These are phyloP conservation scores for Monascus ruber DNA, from an alignment of 2,329 filamentous ascomycete genomes.

Conservation along the genomic window DNA sequence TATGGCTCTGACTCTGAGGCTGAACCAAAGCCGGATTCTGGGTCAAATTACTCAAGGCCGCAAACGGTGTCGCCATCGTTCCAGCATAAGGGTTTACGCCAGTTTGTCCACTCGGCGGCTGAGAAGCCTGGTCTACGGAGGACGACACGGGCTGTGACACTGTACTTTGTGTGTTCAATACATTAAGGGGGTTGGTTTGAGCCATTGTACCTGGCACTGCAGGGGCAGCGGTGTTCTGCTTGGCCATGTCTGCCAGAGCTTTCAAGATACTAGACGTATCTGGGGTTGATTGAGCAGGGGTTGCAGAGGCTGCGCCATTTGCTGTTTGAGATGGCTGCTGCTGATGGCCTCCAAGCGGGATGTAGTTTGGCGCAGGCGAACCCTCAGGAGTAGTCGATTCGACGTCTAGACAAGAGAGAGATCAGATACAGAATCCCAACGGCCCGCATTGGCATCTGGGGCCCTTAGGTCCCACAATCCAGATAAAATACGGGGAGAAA, in stretches of 20 bases:
- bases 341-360: conserved; percentile 24
- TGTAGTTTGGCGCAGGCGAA: conserved; percentile 36
- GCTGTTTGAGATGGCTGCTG: conserved; percentile 15
- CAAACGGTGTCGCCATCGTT: conserved; percentile 38
- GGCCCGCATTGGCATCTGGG: neutral
- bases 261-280: conserved; percentile 60
- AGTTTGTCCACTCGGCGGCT: conserved; percentile 36
- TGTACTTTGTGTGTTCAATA: conserved; percentile 39
- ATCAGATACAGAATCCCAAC: conserved; percentile 17
- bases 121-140: conserved; percentile 35
- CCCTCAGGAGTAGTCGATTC: conserved; percentile 58
- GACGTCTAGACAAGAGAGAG: conserved; percentile 36
- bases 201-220: conserved; percentile 24
- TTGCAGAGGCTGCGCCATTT: conserved; percentile 11
- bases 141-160: conserved; percentile 27
- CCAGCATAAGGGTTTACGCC: conserved; percentile 48
- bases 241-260: conserved; percentile 68
- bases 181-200: conserved; percentile 35
- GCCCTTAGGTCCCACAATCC: neutral
- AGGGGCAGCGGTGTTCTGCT: conserved; percentile 53
- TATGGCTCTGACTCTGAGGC: conserved; percentile 29
- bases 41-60: conserved; percentile 32
- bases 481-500: conserved; percentile 3
- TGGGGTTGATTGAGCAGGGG: conserved; percentile 28
- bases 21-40: conserved; percentile 25